phyloP scores from a whole-genome alignment of 2,329 filamentous ascomycete genomes.

The Microdochium nivale region DNA sequence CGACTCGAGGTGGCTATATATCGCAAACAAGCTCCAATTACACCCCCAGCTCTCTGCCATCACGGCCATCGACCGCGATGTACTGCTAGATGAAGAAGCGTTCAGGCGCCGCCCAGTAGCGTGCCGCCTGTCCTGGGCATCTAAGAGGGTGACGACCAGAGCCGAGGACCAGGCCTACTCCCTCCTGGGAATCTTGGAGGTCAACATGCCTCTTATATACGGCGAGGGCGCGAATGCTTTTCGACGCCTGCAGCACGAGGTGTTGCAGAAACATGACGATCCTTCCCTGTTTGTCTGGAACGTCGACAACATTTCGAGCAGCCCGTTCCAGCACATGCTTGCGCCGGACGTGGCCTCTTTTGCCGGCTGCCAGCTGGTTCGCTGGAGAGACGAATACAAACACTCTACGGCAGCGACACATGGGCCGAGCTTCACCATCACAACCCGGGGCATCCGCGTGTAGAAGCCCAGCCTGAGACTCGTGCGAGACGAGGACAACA shows the following conservation, averaged over 20 bases:
- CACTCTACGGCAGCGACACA: no score
- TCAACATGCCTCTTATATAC: constrained; percentile 10
- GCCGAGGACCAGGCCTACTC: constrained; percentile 10
- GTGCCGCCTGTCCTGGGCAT: constrained; percentile 9
- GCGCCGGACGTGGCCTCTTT: not conserved
- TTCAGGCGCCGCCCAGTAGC: constrained; percentile 2
- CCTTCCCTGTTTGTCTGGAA: not conserved
- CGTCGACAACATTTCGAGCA: not conserved
- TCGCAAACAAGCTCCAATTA: constrained; percentile 13
- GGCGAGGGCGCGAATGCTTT: constrained; percentile 4
- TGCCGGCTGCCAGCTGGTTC: not conserved
- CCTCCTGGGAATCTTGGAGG: constrained; percentile 9
- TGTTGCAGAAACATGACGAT: not conserved
- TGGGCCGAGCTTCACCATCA: not conserved
- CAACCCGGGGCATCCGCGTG: not conserved
- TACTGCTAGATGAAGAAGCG: constrained; percentile 7
- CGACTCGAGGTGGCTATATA: constrained; percentile 5
- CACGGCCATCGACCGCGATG: constrained; percentile 11
- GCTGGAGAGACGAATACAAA: not conserved
- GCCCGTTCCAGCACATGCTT: not conserved
- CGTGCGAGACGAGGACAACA: no score
- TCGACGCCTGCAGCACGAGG: not conserved
- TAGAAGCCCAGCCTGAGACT: not conserved
- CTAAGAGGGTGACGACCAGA: constrained; percentile 4
- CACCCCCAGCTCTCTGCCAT: constrained; percentile 11